Evolutionary conservation across 2,329 filamentous ascomycete species (phyloP), one percentile per base, ranked within the genome.

Genomic region (Fusarium verrucosum): DNA sequence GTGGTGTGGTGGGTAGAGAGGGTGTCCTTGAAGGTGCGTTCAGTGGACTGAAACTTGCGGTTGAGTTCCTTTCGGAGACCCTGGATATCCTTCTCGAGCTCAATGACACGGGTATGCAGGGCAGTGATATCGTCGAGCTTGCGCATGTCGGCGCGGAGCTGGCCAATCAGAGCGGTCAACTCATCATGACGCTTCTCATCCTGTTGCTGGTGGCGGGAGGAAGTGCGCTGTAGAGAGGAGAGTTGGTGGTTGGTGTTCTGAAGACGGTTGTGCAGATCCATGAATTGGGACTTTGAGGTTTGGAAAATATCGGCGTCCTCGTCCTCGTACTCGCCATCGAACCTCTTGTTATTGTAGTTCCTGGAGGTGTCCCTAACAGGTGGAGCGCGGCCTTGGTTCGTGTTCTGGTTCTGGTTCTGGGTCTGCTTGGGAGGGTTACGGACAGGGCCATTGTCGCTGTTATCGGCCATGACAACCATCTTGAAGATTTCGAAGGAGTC

Each of bases 401-500:
- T 57, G 42, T 42, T 44, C 14, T 58, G 50, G 5, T 38, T 33
- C 2, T 58, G 54, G 3, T 50, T 58, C 9, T 54, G 55, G n/a
- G 57, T 49, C 43, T 77, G 71, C 45, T 60, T 65, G 50, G 32
- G 61, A 66, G 51, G 72, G 70, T 59, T 76, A 71, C 46, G 65
- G 55, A 62, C 56, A 68, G 72, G 38, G 52, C 72, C 55, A n/a
- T 49, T 50, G 13, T 69, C 66, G 30, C 62, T 72, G 57, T 70
- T 79, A 71, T 87, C 85, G 11, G 85, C 88, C 73, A 89, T 87
- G 47, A 95, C 86, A 32, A 91, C 84, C 74, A 98, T 85, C 75
- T 94, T 96, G 82, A 94, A 95, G 67, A 97, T 78, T 78, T 99
- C 95, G 72, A 97, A 96, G 7, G 92, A 96, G 79, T 99, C 95